These are phyloP conservation scores for Lentithecium fluviatile DNA, from an alignment of 495 filamentous ascomycete genomes.

Conservation along the genomic window DNA sequence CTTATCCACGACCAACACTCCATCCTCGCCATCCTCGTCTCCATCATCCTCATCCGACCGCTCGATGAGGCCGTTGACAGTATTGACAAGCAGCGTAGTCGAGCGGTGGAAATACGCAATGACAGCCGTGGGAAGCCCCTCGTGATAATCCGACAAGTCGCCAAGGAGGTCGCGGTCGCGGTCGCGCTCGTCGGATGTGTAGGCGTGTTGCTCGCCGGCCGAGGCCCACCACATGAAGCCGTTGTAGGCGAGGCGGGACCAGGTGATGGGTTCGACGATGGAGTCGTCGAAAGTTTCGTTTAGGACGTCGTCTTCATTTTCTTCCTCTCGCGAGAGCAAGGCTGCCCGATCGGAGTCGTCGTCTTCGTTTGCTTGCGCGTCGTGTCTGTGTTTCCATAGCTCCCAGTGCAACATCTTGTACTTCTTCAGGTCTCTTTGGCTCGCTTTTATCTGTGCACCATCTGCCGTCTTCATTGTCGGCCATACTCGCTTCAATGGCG, in stretches of 20 bases:
- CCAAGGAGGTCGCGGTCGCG: constrained; percentile 38
- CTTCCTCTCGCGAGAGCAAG: constrained; percentile 24
- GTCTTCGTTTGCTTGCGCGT: constrained; percentile 37
- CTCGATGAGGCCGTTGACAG: constrained; percentile 67
- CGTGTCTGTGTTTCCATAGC: constrained; percentile 46
- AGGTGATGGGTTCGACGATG: constrained; percentile 76
- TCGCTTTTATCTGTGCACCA: constrained; percentile 70
- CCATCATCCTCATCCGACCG: constrained; percentile 51
- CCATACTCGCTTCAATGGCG: constrained; percentile 61
- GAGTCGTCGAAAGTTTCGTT: constrained; percentile 42
- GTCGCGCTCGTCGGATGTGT: constrained; percentile 41
- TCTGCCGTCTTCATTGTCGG: constrained; percentile 68
- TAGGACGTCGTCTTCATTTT: constrained; percentile 22
- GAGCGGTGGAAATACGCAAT: constrained; percentile 91
- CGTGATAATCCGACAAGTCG: constrained; percentile 35
- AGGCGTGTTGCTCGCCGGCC: constrained; percentile 71
- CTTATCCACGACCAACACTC: constrained; percentile 29
- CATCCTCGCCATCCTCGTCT: constrained; percentile 44
- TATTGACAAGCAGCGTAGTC: constrained; percentile 68
- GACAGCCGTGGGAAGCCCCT: constrained; percentile 63
- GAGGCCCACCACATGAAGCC: constrained; percentile 99
- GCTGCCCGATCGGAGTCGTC: constrained; percentile 25
- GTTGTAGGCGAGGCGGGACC: constrained; percentile 84
- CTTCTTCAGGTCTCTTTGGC: constrained; percentile 82
- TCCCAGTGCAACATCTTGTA: constrained; percentile 70